A percentile compares a stretch with the other conserved stretches of the same genome.
Evolutionary conservation across 805 yeast genomes (phyloP).

Genomic region (Kurtzmaniella fragi): DNA sequence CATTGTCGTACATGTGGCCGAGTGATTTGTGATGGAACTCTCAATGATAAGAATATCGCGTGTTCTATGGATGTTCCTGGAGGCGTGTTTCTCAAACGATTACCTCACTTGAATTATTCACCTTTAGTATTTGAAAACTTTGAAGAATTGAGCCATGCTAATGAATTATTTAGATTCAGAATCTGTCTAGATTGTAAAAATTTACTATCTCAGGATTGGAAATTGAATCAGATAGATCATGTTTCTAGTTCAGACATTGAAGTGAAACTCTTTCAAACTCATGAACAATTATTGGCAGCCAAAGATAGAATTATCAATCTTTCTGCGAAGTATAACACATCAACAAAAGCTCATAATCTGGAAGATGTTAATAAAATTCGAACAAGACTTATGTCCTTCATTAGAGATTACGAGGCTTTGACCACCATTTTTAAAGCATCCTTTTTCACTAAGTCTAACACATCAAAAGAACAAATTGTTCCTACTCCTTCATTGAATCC

Average conservation of each 20-base stretch:
- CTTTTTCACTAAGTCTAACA: slow-evolving; percentile 4
- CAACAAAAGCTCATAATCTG: slow-evolving; percentile 5
- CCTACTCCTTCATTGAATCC: background rate
- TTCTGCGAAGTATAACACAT: slow-evolving; percentile 16
- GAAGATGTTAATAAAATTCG: slow-evolving; percentile 16
- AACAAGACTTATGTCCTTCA: slow-evolving; percentile 14
- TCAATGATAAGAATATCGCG: slow-evolving; percentile 27
- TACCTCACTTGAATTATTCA: slow-evolving; percentile 32
- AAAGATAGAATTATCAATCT: slow-evolving; percentile 18
- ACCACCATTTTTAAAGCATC: slow-evolving; percentile 17
- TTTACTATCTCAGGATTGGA: slow-evolving; percentile 51
- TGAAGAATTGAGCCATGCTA: slow-evolving; percentile 8
- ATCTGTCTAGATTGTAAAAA: slow-evolving; percentile 70
- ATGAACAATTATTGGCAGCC: slow-evolving; percentile 14
- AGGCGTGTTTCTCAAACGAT: slow-evolving; percentile 26
- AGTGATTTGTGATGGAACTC: slow-evolving; percentile 67
- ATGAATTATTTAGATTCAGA: slow-evolving; percentile 37
- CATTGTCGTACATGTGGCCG: slow-evolving; percentile 89
- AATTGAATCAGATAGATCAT: slow-evolving; percentile 7
- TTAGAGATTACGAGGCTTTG: slow-evolving; percentile 29
- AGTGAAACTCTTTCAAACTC: slow-evolving; percentile 13
- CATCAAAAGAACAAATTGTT: background rate
- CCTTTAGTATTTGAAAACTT: slow-evolving; percentile 16
- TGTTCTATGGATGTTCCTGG: slow-evolving; percentile 76
- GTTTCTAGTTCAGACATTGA: background rate